phyloP scores from a whole-genome alignment of 2,329 filamentous ascomycete genomes.

The Microsporum ferrugineum region DNA sequence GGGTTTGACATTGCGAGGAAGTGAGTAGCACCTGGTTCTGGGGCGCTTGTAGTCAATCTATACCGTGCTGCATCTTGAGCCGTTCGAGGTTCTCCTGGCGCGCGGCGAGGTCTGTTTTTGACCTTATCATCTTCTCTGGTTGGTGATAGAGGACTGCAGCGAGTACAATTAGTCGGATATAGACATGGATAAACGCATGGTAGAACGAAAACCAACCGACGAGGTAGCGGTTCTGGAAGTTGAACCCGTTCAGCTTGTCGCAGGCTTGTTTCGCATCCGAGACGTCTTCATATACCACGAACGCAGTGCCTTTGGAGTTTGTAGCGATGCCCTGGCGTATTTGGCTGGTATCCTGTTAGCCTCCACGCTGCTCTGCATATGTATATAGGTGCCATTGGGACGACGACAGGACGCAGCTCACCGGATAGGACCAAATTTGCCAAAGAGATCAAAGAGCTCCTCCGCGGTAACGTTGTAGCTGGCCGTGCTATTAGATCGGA shows the following conservation, averaged over 20 bases:
- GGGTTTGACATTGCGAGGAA: background rate
- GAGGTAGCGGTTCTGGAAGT: constrained; percentile 98
- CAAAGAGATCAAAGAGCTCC: constrained; percentile 97
- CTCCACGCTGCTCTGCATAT: constrained; percentile 13
- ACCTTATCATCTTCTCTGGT: constrained; percentile 67
- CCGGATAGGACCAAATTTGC: constrained; percentile 92
- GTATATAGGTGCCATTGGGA: too few relatives aligned
- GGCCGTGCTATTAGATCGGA: constrained; percentile 5
- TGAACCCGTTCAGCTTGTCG: constrained; percentile 99
- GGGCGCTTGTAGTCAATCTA: constrained; percentile 59
- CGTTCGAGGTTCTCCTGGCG: constrained; percentile 96
- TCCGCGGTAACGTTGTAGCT: constrained; percentile 99
- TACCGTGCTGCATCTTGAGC: constrained; percentile 94
- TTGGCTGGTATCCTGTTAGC: constrained; percentile 52
- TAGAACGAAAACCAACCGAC: constrained; percentile 57
- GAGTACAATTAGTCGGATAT: background rate
- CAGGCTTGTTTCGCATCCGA: constrained; percentile 97
- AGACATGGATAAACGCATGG: background rate
- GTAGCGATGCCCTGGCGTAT: constrained; percentile 95
- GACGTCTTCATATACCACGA: constrained; percentile 98
- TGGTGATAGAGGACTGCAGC: constrained; percentile 59
- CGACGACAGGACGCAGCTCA: constrained; percentile 37
- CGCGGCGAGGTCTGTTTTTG: constrained; percentile 85
- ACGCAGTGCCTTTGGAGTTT: constrained; percentile 96
- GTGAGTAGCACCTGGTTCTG: background rate